These are phyloP conservation scores for Leccinum imitatum DNA, from an alignment of 768 basidiomycete species.

Conservation along the genomic window DNA sequence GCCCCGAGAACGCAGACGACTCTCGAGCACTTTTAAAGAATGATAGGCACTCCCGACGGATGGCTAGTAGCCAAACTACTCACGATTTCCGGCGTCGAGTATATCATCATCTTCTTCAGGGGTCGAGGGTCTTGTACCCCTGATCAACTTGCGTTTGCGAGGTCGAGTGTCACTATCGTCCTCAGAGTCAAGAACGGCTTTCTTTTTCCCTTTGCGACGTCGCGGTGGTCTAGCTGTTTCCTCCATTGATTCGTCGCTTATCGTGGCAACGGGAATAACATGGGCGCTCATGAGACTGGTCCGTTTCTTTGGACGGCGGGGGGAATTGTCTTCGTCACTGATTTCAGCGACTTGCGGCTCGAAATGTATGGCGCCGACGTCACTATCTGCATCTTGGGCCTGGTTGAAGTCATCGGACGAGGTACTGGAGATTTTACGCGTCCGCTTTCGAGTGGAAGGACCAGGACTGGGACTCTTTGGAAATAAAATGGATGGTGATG, in stretches of 20 bases:
- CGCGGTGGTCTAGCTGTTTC: conserved; percentile 18
- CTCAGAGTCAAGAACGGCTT: conserved; percentile 32
- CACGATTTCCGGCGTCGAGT: conserved; percentile 53
- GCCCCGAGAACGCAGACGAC: conserved; percentile 58
- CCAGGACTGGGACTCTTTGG: conserved; percentile 4
- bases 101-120: conserved; percentile 45
- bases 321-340: conserved; percentile 27
- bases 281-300: conserved; percentile 16
- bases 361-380: conserved; percentile 53
- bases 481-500: conserved; percentile 14
- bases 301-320: conserved; percentile 26
- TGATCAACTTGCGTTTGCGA: conserved; percentile 42
- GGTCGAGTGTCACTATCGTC: conserved; percentile 37
- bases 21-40: conserved; percentile 56
- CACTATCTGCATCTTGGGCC: conserved; percentile 37
- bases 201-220: conserved; percentile 24
- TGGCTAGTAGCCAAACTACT: conserved; percentile 18
- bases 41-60: conserved; percentile 1
- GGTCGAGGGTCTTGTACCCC: conserved; percentile 42
- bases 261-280: conserved; percentile 8
- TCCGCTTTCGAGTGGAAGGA: conserved; percentile 18
- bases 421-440: conserved; percentile 11
- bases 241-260: conserved; percentile 26
- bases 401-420: conserved; percentile 18
- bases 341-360: conserved; percentile 34